These are phyloP conservation scores for Lipomyces japonicus DNA, from an alignment of 805 yeast genomes.

Conservation along the genomic window DNA sequence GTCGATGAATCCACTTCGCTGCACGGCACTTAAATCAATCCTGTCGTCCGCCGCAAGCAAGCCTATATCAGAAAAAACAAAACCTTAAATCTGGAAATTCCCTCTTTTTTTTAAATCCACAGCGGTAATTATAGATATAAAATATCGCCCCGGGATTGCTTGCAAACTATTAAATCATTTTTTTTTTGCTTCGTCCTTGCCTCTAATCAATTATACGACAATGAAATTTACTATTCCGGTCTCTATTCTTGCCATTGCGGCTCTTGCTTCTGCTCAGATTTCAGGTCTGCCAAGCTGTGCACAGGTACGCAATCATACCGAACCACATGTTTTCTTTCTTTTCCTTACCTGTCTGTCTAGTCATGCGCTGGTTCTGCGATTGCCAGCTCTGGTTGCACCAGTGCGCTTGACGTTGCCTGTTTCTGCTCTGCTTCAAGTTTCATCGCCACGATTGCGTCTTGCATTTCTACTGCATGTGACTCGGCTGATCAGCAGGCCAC, in stretches of 20 bases:
- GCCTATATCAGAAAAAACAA: no score
- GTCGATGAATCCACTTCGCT: no score
- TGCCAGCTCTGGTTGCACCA: constrained; percentile 12
- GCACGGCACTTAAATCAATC: no score
- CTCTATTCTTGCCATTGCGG: constrained; percentile 1
- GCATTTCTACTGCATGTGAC: constrained; percentile 16
- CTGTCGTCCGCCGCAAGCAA: no score
- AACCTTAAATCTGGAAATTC: no score
- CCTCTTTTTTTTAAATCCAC: no score
- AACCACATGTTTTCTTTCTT: background rate
- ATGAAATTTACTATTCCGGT: background rate
- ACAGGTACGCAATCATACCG: constrained; percentile 3
- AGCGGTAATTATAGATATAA: no score
- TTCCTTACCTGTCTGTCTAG: background rate
- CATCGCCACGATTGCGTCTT: constrained; percentile 13
- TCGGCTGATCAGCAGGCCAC: constrained; percentile 23
- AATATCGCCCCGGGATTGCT: no score
- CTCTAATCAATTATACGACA: no score
- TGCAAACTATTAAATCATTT: no score
- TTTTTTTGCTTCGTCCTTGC: no score
- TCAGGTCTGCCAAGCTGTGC: constrained; percentile 20
- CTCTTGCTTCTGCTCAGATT: constrained; percentile 16
- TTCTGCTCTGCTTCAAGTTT: constrained; percentile 14
- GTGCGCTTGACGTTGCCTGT: constrained; percentile 17
- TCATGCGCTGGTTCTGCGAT: constrained; percentile 13